Evolutionary conservation across 1,284 basidiomycete species (phyloP).

Genomic region (Trichosporon inkin): DNA sequence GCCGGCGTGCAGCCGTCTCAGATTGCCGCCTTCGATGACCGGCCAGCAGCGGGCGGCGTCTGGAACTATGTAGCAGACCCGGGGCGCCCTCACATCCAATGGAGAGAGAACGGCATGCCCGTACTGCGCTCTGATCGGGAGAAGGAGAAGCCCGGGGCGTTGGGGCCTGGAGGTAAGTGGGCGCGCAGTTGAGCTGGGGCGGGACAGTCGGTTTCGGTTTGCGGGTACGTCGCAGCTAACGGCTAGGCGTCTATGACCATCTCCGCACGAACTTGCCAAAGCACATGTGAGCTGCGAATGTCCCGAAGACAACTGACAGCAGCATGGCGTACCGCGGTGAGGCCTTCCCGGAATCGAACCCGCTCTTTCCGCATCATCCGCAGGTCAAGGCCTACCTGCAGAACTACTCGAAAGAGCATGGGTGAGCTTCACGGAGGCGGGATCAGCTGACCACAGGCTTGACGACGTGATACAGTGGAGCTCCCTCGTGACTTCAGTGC

Average conservation of each 20-base stretch:
- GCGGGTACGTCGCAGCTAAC: slow-evolving; percentile 2
- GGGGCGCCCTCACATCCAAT: slow-evolving; percentile 17
- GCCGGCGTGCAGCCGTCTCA: slow-evolving; percentile 28
- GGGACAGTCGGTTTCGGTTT: neutral
- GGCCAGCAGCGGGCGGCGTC: slow-evolving; percentile 24
- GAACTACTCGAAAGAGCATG: slow-evolving; percentile 17
- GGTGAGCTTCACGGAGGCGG: slow-evolving; percentile 1
- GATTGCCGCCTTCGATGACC: slow-evolving; percentile 33
- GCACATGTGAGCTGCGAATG: slow-evolving; percentile 11
- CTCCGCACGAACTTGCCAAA: slow-evolving; percentile 43
- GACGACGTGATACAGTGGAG: slow-evolving; percentile 31
- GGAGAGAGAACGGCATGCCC: slow-evolving; percentile 17
- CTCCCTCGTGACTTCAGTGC: slow-evolving; percentile 18
- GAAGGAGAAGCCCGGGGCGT: slow-evolving; percentile 6
- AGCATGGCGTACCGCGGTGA: slow-evolving; percentile 26
- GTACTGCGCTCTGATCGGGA: slow-evolving; percentile 17
- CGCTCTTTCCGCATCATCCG: slow-evolving; percentile 23
- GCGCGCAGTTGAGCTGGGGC: neutral
- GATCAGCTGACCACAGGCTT: slow-evolving; percentile 7
- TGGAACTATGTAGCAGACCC: slow-evolving; percentile 28
- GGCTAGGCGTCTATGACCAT: slow-evolving; percentile 23
- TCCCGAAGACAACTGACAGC: neutral
- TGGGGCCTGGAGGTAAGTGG: slow-evolving; percentile 24
- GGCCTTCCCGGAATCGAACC: slow-evolving; percentile 22
- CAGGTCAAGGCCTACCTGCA: slow-evolving; percentile 25